phyloP scores from a whole-genome alignment of 441 rosid genomes.

The Adansonia rubrostipa region DNA sequence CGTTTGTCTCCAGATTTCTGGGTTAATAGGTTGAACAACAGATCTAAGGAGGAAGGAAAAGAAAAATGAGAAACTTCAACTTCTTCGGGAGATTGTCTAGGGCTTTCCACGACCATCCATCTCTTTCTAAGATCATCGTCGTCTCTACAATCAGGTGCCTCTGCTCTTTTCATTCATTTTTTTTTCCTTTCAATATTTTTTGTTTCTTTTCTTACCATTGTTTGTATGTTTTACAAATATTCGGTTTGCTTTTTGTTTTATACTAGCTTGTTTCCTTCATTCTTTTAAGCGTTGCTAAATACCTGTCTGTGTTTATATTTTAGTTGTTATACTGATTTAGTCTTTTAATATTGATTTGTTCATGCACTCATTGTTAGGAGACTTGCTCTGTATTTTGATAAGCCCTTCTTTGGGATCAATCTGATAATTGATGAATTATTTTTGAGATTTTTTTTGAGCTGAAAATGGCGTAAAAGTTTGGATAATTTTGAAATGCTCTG shows the following conservation, averaged over 20 bases:
- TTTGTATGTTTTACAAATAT: neutral
- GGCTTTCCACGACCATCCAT: constrained; percentile 68
- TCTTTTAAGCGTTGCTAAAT: neutral
- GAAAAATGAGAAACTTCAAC: constrained; percentile 59
- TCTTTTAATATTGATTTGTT: neutral
- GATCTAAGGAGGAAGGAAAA: constrained; percentile 5
- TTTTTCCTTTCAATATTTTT: neutral
- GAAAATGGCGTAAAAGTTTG: neutral
- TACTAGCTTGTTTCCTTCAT: neutral
- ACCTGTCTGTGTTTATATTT: neutral
- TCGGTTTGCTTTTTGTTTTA: neutral
- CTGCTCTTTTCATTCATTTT: neutral
- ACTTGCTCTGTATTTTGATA: neutral
- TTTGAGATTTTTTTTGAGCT: neutral
- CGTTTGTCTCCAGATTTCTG: constrained; percentile 9
- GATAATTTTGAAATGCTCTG: neutral
- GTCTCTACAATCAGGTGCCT: constrained; percentile 79
- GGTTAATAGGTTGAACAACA: neutral
- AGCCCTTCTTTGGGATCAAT: neutral
- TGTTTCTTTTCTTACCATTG: neutral
- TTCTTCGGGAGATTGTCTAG: constrained; percentile 61
- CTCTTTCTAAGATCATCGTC: constrained; percentile 64
- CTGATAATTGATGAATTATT: neutral
- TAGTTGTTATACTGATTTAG: neutral
- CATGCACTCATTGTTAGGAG: neutral